Evolutionary conservation across 106 monocot species (phyloP), one percentile per base, ranked within the genome.

Genomic region (Dioscorea zingiberensis): DNA sequence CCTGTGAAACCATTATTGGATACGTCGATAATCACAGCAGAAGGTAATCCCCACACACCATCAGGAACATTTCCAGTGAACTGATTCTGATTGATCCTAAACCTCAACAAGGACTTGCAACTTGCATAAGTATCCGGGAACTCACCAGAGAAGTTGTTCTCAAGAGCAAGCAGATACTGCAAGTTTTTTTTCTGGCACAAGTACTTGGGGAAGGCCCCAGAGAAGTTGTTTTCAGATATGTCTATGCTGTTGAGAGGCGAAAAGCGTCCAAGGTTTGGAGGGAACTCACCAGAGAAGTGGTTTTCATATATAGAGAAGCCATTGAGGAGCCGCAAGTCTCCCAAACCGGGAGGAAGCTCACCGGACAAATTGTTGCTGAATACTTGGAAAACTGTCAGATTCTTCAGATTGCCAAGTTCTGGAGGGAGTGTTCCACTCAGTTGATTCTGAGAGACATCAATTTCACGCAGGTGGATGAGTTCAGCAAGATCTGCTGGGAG

Each of bases 171-270:
- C 69, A 94, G 59, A 64, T 63, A 87, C 23, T 78, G 58, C 22
- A 91, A 65, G 4, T 78, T 77, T 13, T 65, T 74, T 63, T 73
- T 83, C 60, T 74, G 75, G 69, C 94, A 94, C 55, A 94, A 53
- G 65, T 77, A 87, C 44, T 58, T 71, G 28, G 94, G 94, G 60
- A 94, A 87, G 1, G 64, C 59, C 2, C 94, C 94, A 0, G 83
- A 71, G 72, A 94, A 87, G 1, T 66, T 73, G 58, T 94, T 94
- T 60, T 91, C 90, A 9, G 94, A 94, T 69, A 94, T 87, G 69
- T 94, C 94, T 16, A 94, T 25, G 22, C 65, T 76, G 27, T 76
- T 74, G 22, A 94, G 84, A 5, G 75, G 84, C 15, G 91, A 73
- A 75, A 71, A 91, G 16, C 81, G 79, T 8, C 94, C 94, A 8